phyloP scores from a whole-genome alignment of 2,329 filamentous ascomycete genomes.

The Aspergillus viridinutans region DNA sequence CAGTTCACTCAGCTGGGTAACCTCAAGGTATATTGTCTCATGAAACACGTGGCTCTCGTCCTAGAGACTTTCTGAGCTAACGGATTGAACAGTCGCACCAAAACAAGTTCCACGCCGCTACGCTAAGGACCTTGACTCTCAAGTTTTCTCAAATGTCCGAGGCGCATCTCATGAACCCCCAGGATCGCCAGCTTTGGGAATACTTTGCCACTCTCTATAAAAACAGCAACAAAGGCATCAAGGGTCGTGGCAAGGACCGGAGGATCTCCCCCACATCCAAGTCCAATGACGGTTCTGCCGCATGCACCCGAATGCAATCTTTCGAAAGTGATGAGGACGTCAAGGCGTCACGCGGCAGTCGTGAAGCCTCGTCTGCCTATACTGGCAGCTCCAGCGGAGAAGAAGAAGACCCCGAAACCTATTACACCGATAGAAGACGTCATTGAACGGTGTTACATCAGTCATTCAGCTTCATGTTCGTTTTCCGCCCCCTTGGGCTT shows the following conservation, averaged over 20 bases:
- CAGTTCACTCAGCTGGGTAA: constrained; percentile 88
- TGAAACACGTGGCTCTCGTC: background rate
- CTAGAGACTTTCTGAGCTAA: constrained; percentile 3
- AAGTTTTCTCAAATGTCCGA: constrained; percentile 65
- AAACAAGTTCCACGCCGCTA: constrained; percentile 85
- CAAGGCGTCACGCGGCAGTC: constrained; percentile 21
- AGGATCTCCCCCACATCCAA: constrained; percentile 33
- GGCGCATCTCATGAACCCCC: constrained; percentile 58
- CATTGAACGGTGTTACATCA: constrained; percentile 8
- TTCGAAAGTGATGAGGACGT: constrained; percentile 22
- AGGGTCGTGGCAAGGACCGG: constrained; percentile 83
- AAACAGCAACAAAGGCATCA: constrained; percentile 98
- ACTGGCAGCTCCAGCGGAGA: constrained; percentile 31
- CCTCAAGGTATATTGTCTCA: constrained; percentile 63
- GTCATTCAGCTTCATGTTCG: background rate
- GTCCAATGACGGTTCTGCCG: constrained; percentile 10
- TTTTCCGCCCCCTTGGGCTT: background rate
- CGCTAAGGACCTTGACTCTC: constrained; percentile 63
- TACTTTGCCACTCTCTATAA: constrained; percentile 90
- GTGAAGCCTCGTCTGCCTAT: constrained; percentile 28
- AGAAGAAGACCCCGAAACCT: constrained; percentile 26
- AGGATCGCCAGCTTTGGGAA: constrained; percentile 73
- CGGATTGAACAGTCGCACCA: constrained; percentile 65
- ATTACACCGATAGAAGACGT: constrained; percentile 23
- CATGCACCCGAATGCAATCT: constrained; percentile 15